Percentiles rank a stretch among this genome's conserved stretches.
phyloP scores from a whole-genome alignment of 2,329 filamentous ascomycete species.

The Alternaria gansuensis region DNA sequence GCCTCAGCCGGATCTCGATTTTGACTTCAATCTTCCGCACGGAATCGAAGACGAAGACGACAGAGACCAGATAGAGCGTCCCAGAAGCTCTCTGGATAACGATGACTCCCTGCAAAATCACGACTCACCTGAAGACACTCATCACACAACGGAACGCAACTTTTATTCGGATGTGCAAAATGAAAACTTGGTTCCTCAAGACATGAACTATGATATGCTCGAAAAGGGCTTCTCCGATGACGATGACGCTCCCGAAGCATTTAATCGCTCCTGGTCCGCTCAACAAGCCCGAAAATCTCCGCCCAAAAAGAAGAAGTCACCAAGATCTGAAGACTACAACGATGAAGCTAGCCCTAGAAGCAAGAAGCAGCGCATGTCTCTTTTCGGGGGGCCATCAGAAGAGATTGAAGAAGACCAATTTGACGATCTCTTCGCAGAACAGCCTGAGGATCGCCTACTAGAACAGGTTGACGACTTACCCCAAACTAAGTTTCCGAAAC shows the following conservation, averaged over 20 bases:
- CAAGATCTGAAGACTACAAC: slow-evolving; percentile 11
- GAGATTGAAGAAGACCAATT: not conserved
- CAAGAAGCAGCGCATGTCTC: slow-evolving; percentile 29
- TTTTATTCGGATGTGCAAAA: not conserved
- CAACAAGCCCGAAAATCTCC: slow-evolving; percentile 9
- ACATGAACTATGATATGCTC: slow-evolving; percentile 11
- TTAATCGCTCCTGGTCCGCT: slow-evolving; percentile 17
- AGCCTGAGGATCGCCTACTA: not conserved
- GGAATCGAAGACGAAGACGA: slow-evolving; percentile 11
- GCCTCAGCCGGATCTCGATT: slow-evolving; percentile 3
- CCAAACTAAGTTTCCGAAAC: not conserved
- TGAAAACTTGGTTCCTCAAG: not conserved
- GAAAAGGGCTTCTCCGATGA: slow-evolving; percentile 28
- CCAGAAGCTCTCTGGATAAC: not conserved
- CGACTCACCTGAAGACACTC: not conserved
- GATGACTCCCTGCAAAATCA: not conserved
- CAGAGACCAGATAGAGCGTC: not conserved
- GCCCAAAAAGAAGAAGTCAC: slow-evolving; percentile 17
- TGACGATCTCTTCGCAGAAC: slow-evolving; percentile 1
- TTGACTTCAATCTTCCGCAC: slow-evolving; percentile 28
- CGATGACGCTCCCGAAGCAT: slow-evolving; percentile 20
- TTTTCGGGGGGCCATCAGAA: slow-evolving; percentile 25
- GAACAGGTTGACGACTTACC: not conserved
- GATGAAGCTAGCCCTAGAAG: slow-evolving; percentile 8
- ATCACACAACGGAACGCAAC: not conserved